Percentiles rank a stretch among this genome's conserved stretches.
Evolutionary conservation across 2,329 filamentous ascomycete genomes (phyloP).

Genomic region (Biscogniauxia mediterranea): DNA sequence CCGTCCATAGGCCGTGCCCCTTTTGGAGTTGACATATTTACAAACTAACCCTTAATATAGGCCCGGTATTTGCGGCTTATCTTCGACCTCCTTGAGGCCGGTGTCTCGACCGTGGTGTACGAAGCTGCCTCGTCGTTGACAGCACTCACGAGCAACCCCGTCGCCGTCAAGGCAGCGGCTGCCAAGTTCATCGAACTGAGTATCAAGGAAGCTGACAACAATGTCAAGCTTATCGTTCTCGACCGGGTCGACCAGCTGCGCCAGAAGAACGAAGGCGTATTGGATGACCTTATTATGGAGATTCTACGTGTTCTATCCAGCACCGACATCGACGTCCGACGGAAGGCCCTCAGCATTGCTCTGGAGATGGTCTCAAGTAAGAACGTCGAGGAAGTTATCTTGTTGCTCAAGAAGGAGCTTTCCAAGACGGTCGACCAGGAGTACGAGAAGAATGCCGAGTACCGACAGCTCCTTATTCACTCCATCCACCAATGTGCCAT

Average conservation of each 20-base stretch:
- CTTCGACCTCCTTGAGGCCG: conserved; percentile 92
- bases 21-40: background rate
- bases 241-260: conserved; percentile 88
- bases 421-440: conserved; percentile 97
- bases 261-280: conserved; percentile 82
- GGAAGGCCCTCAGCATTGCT: conserved; percentile 85
- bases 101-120: conserved; percentile 92
- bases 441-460: conserved; percentile 97
- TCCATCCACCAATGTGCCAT: conserved; percentile 98
- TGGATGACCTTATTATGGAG: conserved; percentile 96
- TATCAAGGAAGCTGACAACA: conserved; percentile 98
- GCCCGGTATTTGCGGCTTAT: conserved; percentile 91
- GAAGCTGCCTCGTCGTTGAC: conserved; percentile 95
- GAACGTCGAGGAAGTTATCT: conserved; percentile 95
- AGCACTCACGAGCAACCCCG: conserved; percentile 90
- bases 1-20: conserved; percentile 21
- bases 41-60: conserved; percentile 42
- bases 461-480: conserved; percentile 91
- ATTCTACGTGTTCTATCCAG: conserved; percentile 92
- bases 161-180: conserved; percentile 95
- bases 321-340: conserved; percentile 91
- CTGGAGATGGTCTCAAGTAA: conserved; percentile 98
- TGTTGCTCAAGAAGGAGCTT: conserved; percentile 95
- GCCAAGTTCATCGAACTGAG: conserved; percentile 94
- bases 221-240: conserved; percentile 96